phyloP scores from a whole-genome alignment of 176 grass and related monocot species.

The Pontederia paniculata region DNA sequence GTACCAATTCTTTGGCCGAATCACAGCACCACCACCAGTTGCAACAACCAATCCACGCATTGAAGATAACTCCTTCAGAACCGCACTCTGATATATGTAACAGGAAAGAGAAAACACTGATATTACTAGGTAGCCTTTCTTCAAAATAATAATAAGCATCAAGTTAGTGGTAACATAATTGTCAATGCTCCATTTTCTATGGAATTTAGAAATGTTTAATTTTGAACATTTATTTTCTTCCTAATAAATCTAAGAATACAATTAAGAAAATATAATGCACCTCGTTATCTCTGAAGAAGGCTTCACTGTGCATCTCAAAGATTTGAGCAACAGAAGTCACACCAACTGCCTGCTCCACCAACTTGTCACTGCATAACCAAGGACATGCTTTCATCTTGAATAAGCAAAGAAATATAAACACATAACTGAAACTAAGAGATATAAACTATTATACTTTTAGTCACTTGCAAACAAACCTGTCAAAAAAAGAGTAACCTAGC shows the following conservation, averaged over 20 bases:
- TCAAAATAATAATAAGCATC: neutral
- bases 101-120: slow-evolving; percentile 7
- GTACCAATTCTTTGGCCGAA: slow-evolving; percentile 95
- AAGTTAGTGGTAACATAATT: too few relatives aligned
- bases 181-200: too few relatives aligned
- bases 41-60: slow-evolving; percentile 91
- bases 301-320: slow-evolving; percentile 85
- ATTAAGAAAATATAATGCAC: slow-evolving; percentile 20
- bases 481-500: slow-evolving; percentile 87
- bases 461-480: slow-evolving; percentile 52
- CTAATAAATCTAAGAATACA: neutral
- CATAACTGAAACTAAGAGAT: too few relatives aligned
- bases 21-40: slow-evolving; percentile 89
- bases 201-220: neutral
- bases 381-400: neutral
- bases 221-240: neutral
- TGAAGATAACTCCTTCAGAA: slow-evolving; percentile 75
- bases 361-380: slow-evolving; percentile 71
- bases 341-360: slow-evolving; percentile 86
- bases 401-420: too few relatives aligned
- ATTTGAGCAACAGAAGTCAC: slow-evolving; percentile 91
- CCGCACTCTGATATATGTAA: slow-evolving; percentile 56
- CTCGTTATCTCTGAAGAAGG: slow-evolving; percentile 96
- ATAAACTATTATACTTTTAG: neutral
- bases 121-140: slow-evolving; percentile 3